phyloP scores from a whole-genome alignment of 2,329 filamentous ascomycete genomes.

The Ophiocordyceps camponoti-saundersi region DNA sequence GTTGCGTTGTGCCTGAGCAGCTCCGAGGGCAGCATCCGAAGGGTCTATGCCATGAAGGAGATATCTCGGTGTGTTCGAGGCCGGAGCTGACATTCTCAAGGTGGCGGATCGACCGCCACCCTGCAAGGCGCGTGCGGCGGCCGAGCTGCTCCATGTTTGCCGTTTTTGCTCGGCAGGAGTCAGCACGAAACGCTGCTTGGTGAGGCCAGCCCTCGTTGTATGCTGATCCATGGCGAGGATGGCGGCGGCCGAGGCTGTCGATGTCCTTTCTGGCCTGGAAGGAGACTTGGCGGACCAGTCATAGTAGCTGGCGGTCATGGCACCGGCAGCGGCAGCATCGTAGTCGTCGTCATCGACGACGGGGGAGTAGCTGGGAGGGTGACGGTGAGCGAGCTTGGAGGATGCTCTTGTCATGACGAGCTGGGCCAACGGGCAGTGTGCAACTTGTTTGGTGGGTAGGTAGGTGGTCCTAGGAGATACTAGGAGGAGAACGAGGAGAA shows the following conservation, averaged over 20 bases:
- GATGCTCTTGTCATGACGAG: neutral
- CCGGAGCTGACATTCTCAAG: slow-evolving; percentile 6
- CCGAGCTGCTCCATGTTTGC: slow-evolving; percentile 43
- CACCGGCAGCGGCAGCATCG: slow-evolving; percentile 33
- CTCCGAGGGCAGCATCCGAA: neutral
- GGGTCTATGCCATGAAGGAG: neutral
- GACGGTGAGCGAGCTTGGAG: slow-evolving; percentile 47
- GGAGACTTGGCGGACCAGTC: slow-evolving; percentile 54
- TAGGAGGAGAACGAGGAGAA: no score
- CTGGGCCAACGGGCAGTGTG: no score
- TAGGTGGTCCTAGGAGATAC: no score
- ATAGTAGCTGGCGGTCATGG: slow-evolving; percentile 56
- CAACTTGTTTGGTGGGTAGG: neutral
- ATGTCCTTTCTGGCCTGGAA: slow-evolving; percentile 45
- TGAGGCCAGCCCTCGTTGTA: slow-evolving; percentile 15
- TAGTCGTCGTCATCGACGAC: slow-evolving; percentile 20
- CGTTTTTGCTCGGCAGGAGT: slow-evolving; percentile 7
- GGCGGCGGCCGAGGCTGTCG: slow-evolving; percentile 31
- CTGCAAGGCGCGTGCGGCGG: slow-evolving; percentile 51
- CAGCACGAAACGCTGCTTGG: slow-evolving; percentile 7
- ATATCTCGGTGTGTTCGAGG: neutral
- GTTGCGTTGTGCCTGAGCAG: slow-evolving; percentile 46
- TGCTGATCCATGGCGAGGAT: slow-evolving; percentile 24
- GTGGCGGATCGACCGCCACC: slow-evolving; percentile 6
- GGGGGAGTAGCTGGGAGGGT: slow-evolving; percentile 56